These are phyloP conservation scores for Cajanus cajan DNA, from an alignment of 306 rosid species.

Conservation along the genomic window DNA sequence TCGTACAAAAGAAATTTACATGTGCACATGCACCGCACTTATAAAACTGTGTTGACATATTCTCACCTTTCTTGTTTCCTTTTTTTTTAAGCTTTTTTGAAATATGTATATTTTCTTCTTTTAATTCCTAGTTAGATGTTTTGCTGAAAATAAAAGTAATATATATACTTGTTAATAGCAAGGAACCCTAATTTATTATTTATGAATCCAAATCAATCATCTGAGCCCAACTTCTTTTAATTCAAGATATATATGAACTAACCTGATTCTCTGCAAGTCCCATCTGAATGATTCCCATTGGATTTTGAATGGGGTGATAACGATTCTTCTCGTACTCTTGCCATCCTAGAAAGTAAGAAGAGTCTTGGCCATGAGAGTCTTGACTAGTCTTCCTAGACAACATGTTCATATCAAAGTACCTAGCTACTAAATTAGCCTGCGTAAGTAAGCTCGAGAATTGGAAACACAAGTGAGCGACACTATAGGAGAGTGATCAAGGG, in stretches of 20 bases:
- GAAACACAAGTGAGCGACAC: not conserved
- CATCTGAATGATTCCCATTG: constrained; percentile 83
- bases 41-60: constrained; percentile 11
- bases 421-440: not conserved
- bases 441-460: not conserved
- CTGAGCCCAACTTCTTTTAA: not conserved
- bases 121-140: not conserved
- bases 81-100: too few relatives aligned
- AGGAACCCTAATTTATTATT: not conserved
- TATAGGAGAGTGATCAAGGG: not conserved
- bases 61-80: not conserved
- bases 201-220: not conserved
- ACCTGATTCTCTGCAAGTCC: constrained; percentile 96
- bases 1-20: not conserved
- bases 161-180: not conserved
- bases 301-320: constrained; percentile 59
- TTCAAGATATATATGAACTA: not conserved
- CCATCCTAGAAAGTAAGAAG: constrained; percentile 83
- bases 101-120: not conserved
- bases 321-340: constrained; percentile 77
- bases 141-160: too few relatives aligned
- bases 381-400: constrained; percentile 59
- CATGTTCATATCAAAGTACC: constrained; percentile 37
- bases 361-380: constrained; percentile 79
- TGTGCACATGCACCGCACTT: constrained; percentile 7